phyloP scores from a whole-genome alignment of 2,329 filamentous ascomycete species.

The Metarhizium album region DNA sequence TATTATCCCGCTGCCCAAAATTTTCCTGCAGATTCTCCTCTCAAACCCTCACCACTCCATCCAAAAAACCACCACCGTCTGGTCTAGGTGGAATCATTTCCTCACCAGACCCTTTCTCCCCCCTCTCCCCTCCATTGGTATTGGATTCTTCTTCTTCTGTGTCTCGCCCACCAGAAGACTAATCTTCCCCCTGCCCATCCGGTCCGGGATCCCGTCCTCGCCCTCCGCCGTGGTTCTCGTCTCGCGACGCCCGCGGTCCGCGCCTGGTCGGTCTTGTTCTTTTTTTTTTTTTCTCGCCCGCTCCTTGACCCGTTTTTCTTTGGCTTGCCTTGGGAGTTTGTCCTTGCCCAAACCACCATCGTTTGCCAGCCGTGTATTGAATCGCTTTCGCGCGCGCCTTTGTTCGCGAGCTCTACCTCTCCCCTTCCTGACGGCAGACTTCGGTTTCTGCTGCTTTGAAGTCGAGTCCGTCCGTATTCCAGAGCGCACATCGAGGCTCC shows the following conservation, averaged over 20 bases:
- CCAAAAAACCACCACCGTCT: slow-evolving; percentile 15
- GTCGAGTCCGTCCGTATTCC: slow-evolving; percentile 5
- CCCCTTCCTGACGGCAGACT: slow-evolving; percentile 2
- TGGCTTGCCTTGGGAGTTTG: slow-evolving; percentile 12
- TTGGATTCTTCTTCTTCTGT: slow-evolving; percentile 23
- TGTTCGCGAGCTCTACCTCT: slow-evolving; percentile 7
- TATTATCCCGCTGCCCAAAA: slow-evolving; percentile 27
- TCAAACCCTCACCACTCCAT: slow-evolving; percentile 26
- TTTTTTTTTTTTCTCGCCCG: too few species aligned
- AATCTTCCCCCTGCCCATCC: slow-evolving; percentile 16
- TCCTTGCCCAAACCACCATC: slow-evolving; percentile 15
- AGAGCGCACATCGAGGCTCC: slow-evolving; percentile 5
- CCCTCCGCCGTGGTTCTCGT: slow-evolving; percentile 21
- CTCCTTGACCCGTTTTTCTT: slow-evolving; percentile 17
- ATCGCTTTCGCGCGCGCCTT: slow-evolving; percentile 5
- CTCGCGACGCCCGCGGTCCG: slow-evolving; percentile 18
- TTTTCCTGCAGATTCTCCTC: slow-evolving; percentile 24
- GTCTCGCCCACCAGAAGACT: slow-evolving; percentile 20
- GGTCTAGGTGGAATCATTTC: slow-evolving; percentile 24
- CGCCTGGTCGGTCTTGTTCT: slow-evolving; percentile 15
- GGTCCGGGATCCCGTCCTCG: slow-evolving; percentile 16
- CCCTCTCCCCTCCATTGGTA: slow-evolving; percentile 19
- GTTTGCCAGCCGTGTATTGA: slow-evolving; percentile 8
- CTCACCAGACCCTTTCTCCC: slow-evolving; percentile 21
- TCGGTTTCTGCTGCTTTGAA: neutral